These are phyloP conservation scores for Neurospora sp. DNA, from an alignment of 495 filamentous ascomycete species.

Conservation along the genomic window DNA sequence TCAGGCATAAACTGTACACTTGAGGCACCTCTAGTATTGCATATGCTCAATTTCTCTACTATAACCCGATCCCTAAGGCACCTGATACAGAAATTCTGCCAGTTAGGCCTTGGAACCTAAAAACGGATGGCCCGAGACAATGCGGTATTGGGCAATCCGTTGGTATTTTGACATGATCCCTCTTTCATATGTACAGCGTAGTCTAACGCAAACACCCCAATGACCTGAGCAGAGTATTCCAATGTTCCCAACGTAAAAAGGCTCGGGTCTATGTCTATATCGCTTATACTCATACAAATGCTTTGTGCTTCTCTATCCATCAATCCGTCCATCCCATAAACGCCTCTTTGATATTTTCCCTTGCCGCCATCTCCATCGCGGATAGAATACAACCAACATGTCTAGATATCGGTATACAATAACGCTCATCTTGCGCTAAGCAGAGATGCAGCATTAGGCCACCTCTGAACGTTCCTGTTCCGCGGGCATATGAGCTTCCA, in stretches of 20 bases:
- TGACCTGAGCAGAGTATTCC: background rate
- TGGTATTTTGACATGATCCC: background rate
- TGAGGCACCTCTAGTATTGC: too few species aligned
- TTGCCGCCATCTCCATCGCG: constrained; percentile 2
- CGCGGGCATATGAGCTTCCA: constrained; percentile 44
- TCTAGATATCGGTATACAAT: constrained; percentile 12
- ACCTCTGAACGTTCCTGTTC: constrained; percentile 13
- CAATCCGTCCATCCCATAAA: background rate
- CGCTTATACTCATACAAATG: background rate
- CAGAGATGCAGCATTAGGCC: constrained; percentile 9
- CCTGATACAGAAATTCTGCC: too few species aligned
- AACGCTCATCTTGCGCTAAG: constrained; percentile 8
- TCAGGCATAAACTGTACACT: too few species aligned
- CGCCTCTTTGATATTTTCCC: background rate
- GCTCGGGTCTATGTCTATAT: background rate
- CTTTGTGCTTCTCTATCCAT: background rate
- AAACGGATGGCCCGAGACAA: too few species aligned
- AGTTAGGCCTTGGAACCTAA: too few species aligned
- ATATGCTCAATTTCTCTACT: too few species aligned
- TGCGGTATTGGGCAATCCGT: background rate
- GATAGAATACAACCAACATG: constrained; percentile 12
- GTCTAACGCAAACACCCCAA: constrained; percentile 11
- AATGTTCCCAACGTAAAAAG: background rate
- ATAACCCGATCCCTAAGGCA: too few species aligned
- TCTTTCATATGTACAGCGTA: constrained; percentile 12